These are phyloP conservation scores for Heliosperma pusillum DNA, from an alignment of 148 eudicot species.

Conservation along the genomic window DNA sequence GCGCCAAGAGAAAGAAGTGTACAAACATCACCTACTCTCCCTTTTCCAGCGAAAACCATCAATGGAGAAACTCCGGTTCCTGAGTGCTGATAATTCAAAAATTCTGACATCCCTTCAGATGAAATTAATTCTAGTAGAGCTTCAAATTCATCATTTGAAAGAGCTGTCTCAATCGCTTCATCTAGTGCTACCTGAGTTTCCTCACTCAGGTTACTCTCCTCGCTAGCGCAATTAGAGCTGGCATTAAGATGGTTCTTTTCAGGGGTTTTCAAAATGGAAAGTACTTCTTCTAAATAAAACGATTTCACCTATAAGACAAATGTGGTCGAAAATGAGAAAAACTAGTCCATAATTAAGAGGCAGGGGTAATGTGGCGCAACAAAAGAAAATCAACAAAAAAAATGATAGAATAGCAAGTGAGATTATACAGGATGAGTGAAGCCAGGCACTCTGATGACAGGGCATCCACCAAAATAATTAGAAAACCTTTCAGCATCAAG, in stretches of 20 bases:
- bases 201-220: constrained; percentile 40
- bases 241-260: constrained; percentile 42
- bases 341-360: not conserved
- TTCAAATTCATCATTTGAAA: constrained; percentile 69
- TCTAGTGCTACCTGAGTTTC: constrained; percentile 62
- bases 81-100: constrained; percentile 74
- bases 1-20: constrained; percentile 92
- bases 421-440: constrained; percentile 90
- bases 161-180: constrained; percentile 77
- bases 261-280: constrained; percentile 46
- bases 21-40: constrained; percentile 70
- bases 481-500: constrained; percentile 96
- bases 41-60: constrained; percentile 85
- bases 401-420: not conserved
- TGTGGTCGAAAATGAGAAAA: not conserved
- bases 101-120: constrained; percentile 43
- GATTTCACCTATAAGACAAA: constrained; percentile 60
- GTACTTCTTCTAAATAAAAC: constrained; percentile 80
- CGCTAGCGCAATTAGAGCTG: constrained; percentile 26
- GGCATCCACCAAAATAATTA: constrained; percentile 89
- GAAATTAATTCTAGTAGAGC: constrained; percentile 64
- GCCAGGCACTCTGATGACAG: constrained; percentile 86
- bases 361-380: constrained; percentile 1
- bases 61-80: constrained; percentile 74
- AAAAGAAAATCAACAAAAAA: constrained; percentile 2